phyloP scores from a whole-genome alignment of 768 basidiomycete genomes.

The Russula dissimulans region DNA sequence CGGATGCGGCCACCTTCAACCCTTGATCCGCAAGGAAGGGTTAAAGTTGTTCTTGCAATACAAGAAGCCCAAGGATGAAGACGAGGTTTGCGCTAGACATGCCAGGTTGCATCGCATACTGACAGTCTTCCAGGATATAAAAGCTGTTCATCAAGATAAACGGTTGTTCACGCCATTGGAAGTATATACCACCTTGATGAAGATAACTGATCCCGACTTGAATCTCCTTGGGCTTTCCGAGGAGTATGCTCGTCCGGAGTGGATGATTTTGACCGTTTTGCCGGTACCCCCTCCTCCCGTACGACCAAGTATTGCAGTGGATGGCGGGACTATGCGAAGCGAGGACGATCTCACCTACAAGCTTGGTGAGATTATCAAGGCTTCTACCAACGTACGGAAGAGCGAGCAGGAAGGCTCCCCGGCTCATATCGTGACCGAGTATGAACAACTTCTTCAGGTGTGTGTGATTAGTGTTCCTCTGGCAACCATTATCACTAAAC shows the following conservation, averaged over 20 bases:
- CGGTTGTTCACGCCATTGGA: slow-evolving; percentile 76
- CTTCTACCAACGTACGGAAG: slow-evolving; percentile 83
- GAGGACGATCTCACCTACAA: slow-evolving; percentile 99
- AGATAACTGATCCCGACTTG: slow-evolving; percentile 86
- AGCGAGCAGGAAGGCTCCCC: slow-evolving; percentile 97
- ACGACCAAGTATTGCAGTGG: slow-evolving; percentile 94
- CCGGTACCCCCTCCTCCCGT: slow-evolving; percentile 98
- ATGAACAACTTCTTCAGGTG: slow-evolving; percentile 92
- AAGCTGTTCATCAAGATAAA: slow-evolving; percentile 74
- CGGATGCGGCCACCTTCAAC: slow-evolving; percentile 94
- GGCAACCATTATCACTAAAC: background rate
- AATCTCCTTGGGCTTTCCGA: slow-evolving; percentile 86
- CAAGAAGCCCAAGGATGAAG: slow-evolving; percentile 90
- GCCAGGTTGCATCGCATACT: slow-evolving; percentile 8
- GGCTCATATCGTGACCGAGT: slow-evolving; percentile 90
- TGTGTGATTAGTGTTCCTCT: slow-evolving; percentile 20
- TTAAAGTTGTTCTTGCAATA: slow-evolving; percentile 91
- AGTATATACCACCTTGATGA: slow-evolving; percentile 91
- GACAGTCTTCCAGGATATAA: slow-evolving; percentile 49
- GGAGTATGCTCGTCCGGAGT: slow-evolving; percentile 94
- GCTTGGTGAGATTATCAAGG: slow-evolving; percentile 92
- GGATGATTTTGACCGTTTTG: slow-evolving; percentile 98
- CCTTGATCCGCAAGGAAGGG: slow-evolving; percentile 86
- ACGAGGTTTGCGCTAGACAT: slow-evolving; percentile 51
- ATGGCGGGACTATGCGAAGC: slow-evolving; percentile 92